Base-by-base conservation (phyloP, 176 grass and related monocot species). In the Aegilops longissima region DNA sequence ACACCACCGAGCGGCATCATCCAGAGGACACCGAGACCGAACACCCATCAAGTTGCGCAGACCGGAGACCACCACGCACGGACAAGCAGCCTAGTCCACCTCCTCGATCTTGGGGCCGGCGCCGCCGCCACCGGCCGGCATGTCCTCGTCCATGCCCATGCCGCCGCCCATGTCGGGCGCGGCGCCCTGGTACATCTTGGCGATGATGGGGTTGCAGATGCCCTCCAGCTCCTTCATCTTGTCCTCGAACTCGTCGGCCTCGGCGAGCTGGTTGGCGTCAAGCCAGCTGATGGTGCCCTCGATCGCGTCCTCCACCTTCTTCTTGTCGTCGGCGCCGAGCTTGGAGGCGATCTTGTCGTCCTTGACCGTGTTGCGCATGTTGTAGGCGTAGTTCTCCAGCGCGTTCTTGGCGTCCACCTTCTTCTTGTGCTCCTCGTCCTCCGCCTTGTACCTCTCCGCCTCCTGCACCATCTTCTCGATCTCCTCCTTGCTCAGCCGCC, bases 371-470 rank as follows among this genome's bases (percentile, higher is more conserved):
- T 88, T 93, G 35, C 88, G 76, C 95, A 98, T 98, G 93, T 95
- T 98, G 83, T 98, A 98, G 9, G 93, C 91, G 33, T 95, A 93
- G 83, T 98, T 98, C 80, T 98, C 93, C 12, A 98, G 83, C 12
- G 83, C 36, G 64, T 98, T 98, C 80, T 98, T 98, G 3, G 95
- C 93, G 0, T 98, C 93, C 7, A 98, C 93, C 89, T 95, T 92
- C 79, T 90, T 93, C 89, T 93, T 98, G 79, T 83, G 88, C 58
- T 88, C 88, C 73, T 90, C 92, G 72, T 93, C 92, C 73, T 93
- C 92, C 17, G 92, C 35, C 86, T 88, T 93, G 88, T 93, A 90
- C 88, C 86, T 83, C 82, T 93, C 92, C 12, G 92, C 92, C 66
- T 90, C 88, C 73, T 90, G 82, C 35, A 93, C 88, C 92, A 93